Evolutionary conservation across 2,329 filamentous ascomycete species (phyloP).

Genomic region (Pestalotiopsis sp.): DNA sequence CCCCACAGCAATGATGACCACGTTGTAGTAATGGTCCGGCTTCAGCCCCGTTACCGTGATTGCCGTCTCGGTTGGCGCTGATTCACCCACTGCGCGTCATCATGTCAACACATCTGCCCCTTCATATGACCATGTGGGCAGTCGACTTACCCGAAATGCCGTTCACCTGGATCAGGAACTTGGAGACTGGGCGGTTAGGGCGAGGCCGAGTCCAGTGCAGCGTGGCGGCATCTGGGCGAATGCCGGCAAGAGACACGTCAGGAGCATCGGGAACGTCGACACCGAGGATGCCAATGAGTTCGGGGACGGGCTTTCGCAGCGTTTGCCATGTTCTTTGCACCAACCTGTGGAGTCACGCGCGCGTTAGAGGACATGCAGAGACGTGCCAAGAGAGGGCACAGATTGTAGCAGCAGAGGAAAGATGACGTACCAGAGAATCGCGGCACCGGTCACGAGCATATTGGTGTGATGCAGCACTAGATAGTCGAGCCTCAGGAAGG

Average conservation of each 20-base stretch:
- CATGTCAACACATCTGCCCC: constrained; percentile 19
- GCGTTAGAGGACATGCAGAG: constrained; percentile 7
- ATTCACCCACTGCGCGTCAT: constrained; percentile 72
- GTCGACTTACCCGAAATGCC: constrained; percentile 76
- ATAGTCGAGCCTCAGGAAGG: constrained; percentile 48
- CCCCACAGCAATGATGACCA: constrained; percentile 90
- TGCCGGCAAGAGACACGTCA: constrained; percentile 86
- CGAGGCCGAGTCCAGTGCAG: constrained; percentile 86
- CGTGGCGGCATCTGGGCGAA: constrained; percentile 83
- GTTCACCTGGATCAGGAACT: constrained; percentile 92
- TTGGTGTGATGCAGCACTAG: constrained; percentile 53
- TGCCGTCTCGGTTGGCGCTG: constrained; percentile 79
- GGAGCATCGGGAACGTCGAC: constrained; percentile 92
- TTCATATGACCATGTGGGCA: background rate
- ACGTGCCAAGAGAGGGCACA: constrained; percentile 8
- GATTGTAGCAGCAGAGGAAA: background rate
- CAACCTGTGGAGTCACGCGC: constrained; percentile 58
- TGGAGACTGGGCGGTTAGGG: constrained; percentile 70
- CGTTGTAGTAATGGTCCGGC: constrained; percentile 88
- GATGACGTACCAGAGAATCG: constrained; percentile 55
- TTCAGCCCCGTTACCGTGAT: constrained; percentile 88
- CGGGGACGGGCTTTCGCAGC: constrained; percentile 85
- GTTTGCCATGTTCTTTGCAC: constrained; percentile 86
- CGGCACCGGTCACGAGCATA: constrained; percentile 58
- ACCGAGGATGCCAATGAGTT: constrained; percentile 87